Evolutionary conservation across 2,329 filamentous ascomycete species (phyloP), one percentile per base, ranked within the genome.

Genomic region (Ophiosphaerella korrae): DNA sequence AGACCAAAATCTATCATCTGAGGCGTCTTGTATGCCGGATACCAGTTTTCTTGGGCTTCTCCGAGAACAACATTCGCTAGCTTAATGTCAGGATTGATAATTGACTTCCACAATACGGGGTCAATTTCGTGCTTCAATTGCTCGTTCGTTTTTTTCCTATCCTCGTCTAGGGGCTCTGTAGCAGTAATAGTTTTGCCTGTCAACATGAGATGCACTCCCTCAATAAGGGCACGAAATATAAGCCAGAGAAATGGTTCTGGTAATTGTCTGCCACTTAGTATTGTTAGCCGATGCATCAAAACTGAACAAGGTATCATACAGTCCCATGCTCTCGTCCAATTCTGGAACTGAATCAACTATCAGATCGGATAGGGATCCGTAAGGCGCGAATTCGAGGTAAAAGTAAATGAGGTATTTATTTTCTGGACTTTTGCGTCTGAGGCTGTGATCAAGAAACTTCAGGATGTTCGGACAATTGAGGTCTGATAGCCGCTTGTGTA

Each of bases 231-330:
- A 12, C 46, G 46, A 24, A 56, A 50, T 12, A 50, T 48, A 6
- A 50, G 31, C 49, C 53, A 56, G 5, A 55, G 37, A 24, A 46
- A 36, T 3, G 48, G 45, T 34, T 55, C 48, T 5, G 48, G 52
- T 12, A 55, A 33, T 31, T 55, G 48, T 42, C 21, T 33, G 6
- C 11, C 37, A 1, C 40, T 41, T 18, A 1, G n/a, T 6, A 13
- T 26, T 39, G 33, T 46, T 11, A 32, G 29, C 21, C 24, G 16
- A 7, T 41, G 23, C 2, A 29, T 41, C n/a, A 14, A 29, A 7
- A 23, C 24, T 5, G 26, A 3, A 31, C 23, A 8, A 29, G 16
- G 3, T 31, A n/a, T 8, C 18, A n/a, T 36, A 13, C 29, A 4
- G n/a, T n/a, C 13, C 12, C 11, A 14, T 9, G 23, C 7, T 14